Evolutionary conservation across 2,329 filamentous ascomycete species (phyloP), one percentile per base, ranked within the genome.

Genomic region (Ophidiomyces ophidiicola): DNA sequence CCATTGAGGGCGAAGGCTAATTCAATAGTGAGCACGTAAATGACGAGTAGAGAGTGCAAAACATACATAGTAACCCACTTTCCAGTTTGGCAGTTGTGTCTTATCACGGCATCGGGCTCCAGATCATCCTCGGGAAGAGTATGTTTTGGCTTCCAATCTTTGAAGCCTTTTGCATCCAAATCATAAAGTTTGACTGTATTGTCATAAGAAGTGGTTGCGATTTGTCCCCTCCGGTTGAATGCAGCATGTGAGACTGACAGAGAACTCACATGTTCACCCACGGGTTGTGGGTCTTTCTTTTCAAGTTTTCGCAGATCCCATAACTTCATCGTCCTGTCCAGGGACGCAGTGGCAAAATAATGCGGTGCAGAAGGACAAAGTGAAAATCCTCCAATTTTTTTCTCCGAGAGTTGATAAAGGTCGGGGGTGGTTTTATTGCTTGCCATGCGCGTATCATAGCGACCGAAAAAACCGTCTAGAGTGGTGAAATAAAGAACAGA

Each of bases 351-450:
- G 0, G 86, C 85, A 0, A 94, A 62, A 3, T 94, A 74, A 53
- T 96, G 82, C 0, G 86, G 78, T 2, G 85, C 72, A 0, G 78
- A 59, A 0, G 90, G 88, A 51, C 92, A 79, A 1, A 94, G 61
- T 0, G 80, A 82, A 59, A 96, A 96, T 0, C 90, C 90, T 12
- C 90, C 90, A 39, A 98, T 94, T 55, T 98, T 98, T 58, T 93
- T 87, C 38, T 92, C 86, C 0, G 79, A 82, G 0, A 96, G 66
- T 6, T 75, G 70, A 72, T 84, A 92, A 1, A 82, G 64, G 11
- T 85, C 74, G 0, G 72, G 70, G 2, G 75, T 68, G 5, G 62
- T 62, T 0, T 69, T 59, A 14, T 25, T 36, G 20, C 35, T 30
- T 7, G 68, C 63, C 0, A 72, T 69, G 5, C 88, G 76, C 39